Evolutionary conservation across 2,329 filamentous ascomycete genomes (phyloP).

Genomic region (Exophiala dermatitidis): DNA sequence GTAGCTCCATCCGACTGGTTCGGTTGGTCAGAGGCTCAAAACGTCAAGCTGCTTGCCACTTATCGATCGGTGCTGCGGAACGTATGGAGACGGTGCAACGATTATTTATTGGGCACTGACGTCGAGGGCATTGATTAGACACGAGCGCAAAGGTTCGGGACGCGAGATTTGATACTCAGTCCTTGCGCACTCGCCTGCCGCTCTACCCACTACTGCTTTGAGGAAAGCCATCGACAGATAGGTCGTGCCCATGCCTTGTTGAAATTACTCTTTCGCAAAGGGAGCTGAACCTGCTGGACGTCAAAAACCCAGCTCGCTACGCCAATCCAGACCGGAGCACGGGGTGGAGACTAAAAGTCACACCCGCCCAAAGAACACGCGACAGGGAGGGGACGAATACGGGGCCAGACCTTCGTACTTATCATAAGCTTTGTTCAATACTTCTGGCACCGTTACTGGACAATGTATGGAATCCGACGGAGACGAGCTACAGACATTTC

Average conservation of each 20-base stretch:
- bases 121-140: background rate
- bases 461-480: too few relatives aligned
- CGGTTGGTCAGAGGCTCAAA: slow-evolving; percentile 10
- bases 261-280: background rate
- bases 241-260: background rate
- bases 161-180: background rate
- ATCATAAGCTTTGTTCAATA: background rate
- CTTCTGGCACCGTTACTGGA: background rate
- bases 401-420: too few relatives aligned
- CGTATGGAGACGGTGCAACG: background rate
- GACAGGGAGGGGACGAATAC: background rate
- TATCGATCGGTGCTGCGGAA: background rate
- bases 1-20: slow-evolving; percentile 21
- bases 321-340: background rate
- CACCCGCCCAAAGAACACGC: background rate
- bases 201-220: background rate
- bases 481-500: too few relatives aligned
- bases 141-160: background rate
- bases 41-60: slow-evolving; percentile 1
- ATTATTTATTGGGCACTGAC: background rate
- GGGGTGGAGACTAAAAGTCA: background rate
- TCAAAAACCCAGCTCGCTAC: background rate
- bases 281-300: background rate
- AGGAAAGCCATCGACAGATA: background rate
- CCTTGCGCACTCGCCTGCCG: background rate